Base-by-base conservation (phyloP, 2,329 filamentous ascomycete species). In the Dendryphion nanum region DNA sequence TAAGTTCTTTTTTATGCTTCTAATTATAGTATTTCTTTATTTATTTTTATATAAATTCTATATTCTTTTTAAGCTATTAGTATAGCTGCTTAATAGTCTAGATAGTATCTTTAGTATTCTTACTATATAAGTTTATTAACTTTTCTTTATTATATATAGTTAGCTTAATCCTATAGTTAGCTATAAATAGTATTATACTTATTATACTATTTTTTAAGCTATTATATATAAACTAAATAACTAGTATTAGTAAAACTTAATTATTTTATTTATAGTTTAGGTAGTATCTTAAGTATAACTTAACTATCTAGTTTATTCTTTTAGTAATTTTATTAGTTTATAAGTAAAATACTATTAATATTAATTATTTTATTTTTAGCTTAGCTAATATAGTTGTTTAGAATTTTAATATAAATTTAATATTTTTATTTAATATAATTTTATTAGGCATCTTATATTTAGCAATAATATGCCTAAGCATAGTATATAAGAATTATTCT, bases 21-120 rank as follows among this genome's bases (percentile, higher is more conserved):
- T 32, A 14, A 29, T 42, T 42, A 30, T 42, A 42, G 26, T 42
- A 42, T 35, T 35, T 35, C 3, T 20, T 35, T 35, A 38, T 42
- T 16, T 15, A 19, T 31, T 20, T 12, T 3, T 3, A 24, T 31
- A 38, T 7, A 5, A 24, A 23, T 20, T 16, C 7, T 3, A 17
- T 38, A 38, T 31, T 32, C 18, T 38, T 2, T 16, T 32, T 31
- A 10, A 24, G 13, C 16, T 32, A 31, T 26, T 32, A 8, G 14
- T 30, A 30, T 12, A 30, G 7, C 29, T 30, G 7, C 6, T 6
- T 12, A 7, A 4, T 33, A 31, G 10, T 8, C n/a, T 33, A 7
- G n/a, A 24, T n/a, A 7, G 7, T 7, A 7, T 24, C 21, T 24
- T 24, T 24, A 24, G 7, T 24, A 38, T 38, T 15, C 16, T 10